These are phyloP conservation scores for Aspergillus puulaauensis DNA, from an alignment of 2,329 filamentous ascomycete genomes.

Conservation along the genomic window DNA sequence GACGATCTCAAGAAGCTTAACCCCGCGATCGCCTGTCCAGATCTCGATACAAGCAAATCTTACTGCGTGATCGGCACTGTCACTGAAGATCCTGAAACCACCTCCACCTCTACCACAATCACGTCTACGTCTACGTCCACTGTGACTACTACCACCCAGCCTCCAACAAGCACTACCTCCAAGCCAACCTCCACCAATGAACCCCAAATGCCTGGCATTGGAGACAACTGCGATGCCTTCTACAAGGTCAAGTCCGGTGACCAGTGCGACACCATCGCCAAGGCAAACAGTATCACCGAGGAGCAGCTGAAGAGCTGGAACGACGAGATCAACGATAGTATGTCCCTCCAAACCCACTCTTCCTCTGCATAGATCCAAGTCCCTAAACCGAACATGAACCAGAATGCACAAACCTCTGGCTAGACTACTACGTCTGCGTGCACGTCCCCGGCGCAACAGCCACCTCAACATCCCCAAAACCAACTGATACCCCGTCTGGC, in stretches of 20 bases:
- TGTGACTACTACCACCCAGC: neutral
- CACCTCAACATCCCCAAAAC: neutral
- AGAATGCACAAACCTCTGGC: slow-evolving; percentile 3
- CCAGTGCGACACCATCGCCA: neutral
- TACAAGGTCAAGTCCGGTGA: neutral
- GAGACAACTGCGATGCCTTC: slow-evolving; percentile 1
- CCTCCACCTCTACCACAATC: neutral
- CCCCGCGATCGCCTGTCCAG: slow-evolving; percentile 8
- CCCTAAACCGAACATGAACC: neutral
- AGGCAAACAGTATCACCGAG: neutral
- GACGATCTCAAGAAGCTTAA: slow-evolving; percentile 6
- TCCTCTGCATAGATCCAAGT: no score
- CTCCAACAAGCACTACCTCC: neutral
- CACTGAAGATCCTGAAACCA: neutral
- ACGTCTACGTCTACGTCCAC: neutral
- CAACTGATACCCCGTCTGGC: neutral
- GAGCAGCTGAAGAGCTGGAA: neutral
- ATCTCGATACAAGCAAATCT: slow-evolving; percentile 3
- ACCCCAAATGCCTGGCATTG: neutral
- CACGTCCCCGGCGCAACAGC: neutral
- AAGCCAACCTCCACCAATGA: no score
- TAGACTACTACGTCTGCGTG: slow-evolving; percentile 7
- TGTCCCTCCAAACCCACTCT: neutral
- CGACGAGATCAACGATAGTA: neutral
- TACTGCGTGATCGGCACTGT: slow-evolving; percentile 14